phyloP scores from a whole-genome alignment of 75 land plant genomes.

The Gnetum montanum region DNA sequence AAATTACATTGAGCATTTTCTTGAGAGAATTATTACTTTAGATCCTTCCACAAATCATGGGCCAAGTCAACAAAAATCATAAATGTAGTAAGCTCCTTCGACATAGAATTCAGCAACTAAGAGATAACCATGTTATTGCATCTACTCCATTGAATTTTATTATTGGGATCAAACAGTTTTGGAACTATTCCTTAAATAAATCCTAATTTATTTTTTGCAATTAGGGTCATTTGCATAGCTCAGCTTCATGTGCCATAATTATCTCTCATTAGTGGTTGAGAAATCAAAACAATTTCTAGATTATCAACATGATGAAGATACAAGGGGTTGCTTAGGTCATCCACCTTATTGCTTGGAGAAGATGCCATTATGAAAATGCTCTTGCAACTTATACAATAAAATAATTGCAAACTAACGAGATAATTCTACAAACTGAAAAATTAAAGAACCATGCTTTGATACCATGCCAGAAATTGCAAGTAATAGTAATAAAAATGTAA shows the following conservation, averaged over 20 bases:
- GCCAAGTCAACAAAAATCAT: not conserved
- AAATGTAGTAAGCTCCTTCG: not conserved
- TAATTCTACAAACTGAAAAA: too few relatives aligned
- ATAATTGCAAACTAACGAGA: too few relatives aligned
- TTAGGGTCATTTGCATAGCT: conserved; percentile 3
- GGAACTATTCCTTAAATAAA: conserved; percentile 3
- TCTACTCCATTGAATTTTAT: not conserved
- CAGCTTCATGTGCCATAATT: conserved; percentile 3
- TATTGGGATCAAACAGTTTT: not conserved
- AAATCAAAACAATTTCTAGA: not conserved
- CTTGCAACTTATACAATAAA: too few relatives aligned
- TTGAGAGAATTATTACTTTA: too few relatives aligned
- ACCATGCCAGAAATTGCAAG: too few relatives aligned
- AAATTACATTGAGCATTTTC: not conserved
- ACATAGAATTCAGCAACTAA: conserved; percentile 4
- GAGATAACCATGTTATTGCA: conserved; percentile 8
- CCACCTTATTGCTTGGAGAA: too few relatives aligned
- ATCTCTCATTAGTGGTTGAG: not conserved
- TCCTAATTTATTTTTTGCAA: conserved; percentile 4
- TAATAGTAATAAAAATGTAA: too few relatives aligned
- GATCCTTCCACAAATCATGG: conserved; percentile 1
- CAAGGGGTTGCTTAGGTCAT: too few relatives aligned
- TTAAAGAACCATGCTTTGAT: too few relatives aligned
- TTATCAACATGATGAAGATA: conserved; percentile 3
- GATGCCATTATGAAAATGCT: too few relatives aligned